Evolutionary conservation across 129 eudicot genomes (phyloP), one percentile per base, ranked within the genome.

Genomic region (Helichrysum umbraculigerum): DNA sequence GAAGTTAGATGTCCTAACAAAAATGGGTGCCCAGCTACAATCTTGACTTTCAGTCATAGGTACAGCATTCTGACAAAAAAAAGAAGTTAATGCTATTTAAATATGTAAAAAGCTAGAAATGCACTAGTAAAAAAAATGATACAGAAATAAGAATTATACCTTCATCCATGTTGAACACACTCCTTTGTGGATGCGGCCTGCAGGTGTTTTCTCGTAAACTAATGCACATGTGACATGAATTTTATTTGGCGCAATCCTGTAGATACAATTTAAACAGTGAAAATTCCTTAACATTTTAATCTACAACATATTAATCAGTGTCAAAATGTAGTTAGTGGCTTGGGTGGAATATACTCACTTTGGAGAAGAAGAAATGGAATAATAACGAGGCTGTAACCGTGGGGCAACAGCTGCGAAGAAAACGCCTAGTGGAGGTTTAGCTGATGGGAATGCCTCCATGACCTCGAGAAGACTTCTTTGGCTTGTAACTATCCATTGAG

Each of bases 321-420:
- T 22, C 68, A 32, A 16, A 16, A 28, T 8, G 44, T 17, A 28
- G 32, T 29, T 47, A 50, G 4, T 5, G 19, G 19, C 4, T 22
- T 68, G 32, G 19, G 57, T 12, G 22, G 16, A 42, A 66, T 70
- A 0, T 56, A 56, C 61, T 79, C n/a, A 79, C 83, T 79, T 89
- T 15, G 96, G 88, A 41, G 97, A 92, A 51, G 97, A 92, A 74
- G 97, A 92, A 39, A 92, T 89, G 7, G 97, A 92, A 70, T 92
- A 92, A 79, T 79, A 92, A 73, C 96, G 85, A 3, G 97, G 96
- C 78, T 87, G 98, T 56, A 92, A 78, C 34, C 96, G 98, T n/a
- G 96, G 98, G 67, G 96, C 86, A 75, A 92, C 83, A n/a, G 91
- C 83, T 51, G 98, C 98, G 78, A 92, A 92, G 96, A 92, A 92